Evolutionary conservation across 306 rosid genomes (phyloP).

Genomic region (Cyamopsis tetragonoloba): DNA sequence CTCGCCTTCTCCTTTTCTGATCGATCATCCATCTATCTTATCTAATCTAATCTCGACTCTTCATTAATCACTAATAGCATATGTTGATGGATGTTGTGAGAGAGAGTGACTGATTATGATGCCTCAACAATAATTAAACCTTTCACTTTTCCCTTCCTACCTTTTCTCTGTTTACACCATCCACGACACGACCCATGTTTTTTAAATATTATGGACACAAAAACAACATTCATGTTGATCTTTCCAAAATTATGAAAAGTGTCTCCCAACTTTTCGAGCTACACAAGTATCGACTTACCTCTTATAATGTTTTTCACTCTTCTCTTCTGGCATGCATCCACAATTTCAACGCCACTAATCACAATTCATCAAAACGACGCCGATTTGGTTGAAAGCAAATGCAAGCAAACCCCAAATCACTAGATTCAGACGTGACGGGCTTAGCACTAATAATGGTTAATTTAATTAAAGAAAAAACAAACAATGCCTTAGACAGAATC

Average conservation of each 20-base stretch:
- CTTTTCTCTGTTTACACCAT: not conserved
- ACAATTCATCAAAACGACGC: not conserved
- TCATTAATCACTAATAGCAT: constrained; percentile 5
- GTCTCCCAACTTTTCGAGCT: too few relatives aligned
- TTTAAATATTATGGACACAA: too few relatives aligned
- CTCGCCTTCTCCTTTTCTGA: constrained; percentile 19
- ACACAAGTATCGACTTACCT: too few relatives aligned
- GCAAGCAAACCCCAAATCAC: constrained; percentile 44
- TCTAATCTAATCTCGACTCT: not conserved
- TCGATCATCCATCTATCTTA: too few relatives aligned
- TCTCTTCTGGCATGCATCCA: not conserved
- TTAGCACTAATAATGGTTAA: constrained; percentile 37
- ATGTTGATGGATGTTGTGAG: too few relatives aligned
- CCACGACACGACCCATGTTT: constrained; percentile 10
- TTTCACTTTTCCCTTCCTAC: not conserved
- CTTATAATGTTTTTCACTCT: constrained; percentile 4
- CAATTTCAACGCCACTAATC: not conserved
- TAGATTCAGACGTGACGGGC: constrained; percentile 25
- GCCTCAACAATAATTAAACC: not conserved
- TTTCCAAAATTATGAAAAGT: too few relatives aligned
- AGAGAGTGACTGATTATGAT: not conserved
- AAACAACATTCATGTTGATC: too few relatives aligned
- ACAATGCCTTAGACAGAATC: constrained; percentile 4
- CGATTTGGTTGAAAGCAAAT: constrained; percentile 32
- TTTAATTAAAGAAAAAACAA: constrained; percentile 19